These are phyloP conservation scores for Trichosporon ovoides DNA, from an alignment of 1,284 basidiomycete species.

Conservation along the genomic window DNA sequence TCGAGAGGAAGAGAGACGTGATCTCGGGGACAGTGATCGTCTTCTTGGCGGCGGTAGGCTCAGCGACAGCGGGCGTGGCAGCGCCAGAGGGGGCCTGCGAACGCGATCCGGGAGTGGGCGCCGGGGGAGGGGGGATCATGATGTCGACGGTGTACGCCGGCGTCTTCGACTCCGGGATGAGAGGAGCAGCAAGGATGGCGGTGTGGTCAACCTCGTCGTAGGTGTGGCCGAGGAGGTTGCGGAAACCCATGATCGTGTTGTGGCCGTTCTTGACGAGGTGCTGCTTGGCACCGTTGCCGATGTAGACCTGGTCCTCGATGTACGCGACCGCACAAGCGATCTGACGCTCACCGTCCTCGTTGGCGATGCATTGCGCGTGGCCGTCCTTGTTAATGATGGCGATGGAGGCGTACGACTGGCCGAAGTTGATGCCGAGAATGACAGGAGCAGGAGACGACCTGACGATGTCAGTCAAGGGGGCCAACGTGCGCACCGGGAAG, in stretches of 20 bases:
- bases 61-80: slow-evolving; percentile 63
- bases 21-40: slow-evolving; percentile 79
- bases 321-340: slow-evolving; percentile 93
- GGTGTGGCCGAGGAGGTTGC: slow-evolving; percentile 90
- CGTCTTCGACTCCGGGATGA: slow-evolving; percentile 65
- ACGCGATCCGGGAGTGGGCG: slow-evolving; percentile 52
- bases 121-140: slow-evolving; percentile 64
- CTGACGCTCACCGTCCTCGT: slow-evolving; percentile 97
- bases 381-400: slow-evolving; percentile 96
- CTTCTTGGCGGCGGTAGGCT: slow-evolving; percentile 67
- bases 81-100: slow-evolving; percentile 57
- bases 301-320: slow-evolving; percentile 85
- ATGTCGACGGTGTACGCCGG: slow-evolving; percentile 84
- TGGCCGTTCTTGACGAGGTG: slow-evolving; percentile 92
- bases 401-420: slow-evolving; percentile 91
- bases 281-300: slow-evolving; percentile 89
- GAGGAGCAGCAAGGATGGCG: slow-evolving; percentile 47
- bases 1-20: slow-evolving; percentile 76
- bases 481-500: too few relatives aligned
- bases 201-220: slow-evolving; percentile 49
- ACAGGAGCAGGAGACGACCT: slow-evolving; percentile 42
- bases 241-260: slow-evolving; percentile 92
- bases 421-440: slow-evolving; percentile 89
- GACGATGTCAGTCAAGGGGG: too few relatives aligned
- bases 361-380: slow-evolving; percentile 87